Evolutionary conservation across 345 rosid species (phyloP).

Genomic region (Psidium guajava): DNA sequence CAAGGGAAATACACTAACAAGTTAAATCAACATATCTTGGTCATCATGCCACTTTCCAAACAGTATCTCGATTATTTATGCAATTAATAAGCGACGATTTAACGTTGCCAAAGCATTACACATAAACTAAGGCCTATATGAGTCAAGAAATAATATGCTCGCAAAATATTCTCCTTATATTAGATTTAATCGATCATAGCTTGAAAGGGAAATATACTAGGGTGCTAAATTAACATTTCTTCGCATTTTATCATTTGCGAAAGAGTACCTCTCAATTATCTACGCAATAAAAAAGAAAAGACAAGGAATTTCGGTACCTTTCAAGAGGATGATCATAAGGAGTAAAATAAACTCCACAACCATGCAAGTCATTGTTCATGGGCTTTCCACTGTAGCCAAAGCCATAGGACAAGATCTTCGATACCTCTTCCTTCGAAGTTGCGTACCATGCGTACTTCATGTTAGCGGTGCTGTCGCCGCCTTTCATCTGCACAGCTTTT

Average conservation of each 20-base stretch:
- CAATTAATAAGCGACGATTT: not conserved
- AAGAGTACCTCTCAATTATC: not conserved
- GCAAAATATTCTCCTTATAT: not conserved
- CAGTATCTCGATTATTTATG: not conserved
- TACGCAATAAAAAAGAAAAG: not conserved
- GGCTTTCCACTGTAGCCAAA: slow-evolving; percentile 26
- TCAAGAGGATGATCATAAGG: slow-evolving; percentile 53
- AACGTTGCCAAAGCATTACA: not conserved
- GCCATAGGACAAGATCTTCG: slow-evolving; percentile 44
- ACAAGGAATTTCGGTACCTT: slow-evolving; percentile 21
- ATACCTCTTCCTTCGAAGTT: slow-evolving; percentile 28
- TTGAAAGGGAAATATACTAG: not conserved
- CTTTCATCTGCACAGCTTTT: no score
- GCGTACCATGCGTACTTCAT: slow-evolving; percentile 64
- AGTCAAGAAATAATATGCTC: not conserved
- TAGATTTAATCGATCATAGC: not conserved
- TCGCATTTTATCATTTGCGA: not conserved
- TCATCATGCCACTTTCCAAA: not conserved
- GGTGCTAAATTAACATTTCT: not conserved
- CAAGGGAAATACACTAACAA: not conserved
- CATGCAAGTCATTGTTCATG: slow-evolving; percentile 29
- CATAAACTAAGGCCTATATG: not conserved
- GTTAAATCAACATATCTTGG: not conserved
- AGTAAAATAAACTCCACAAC: slow-evolving; percentile 50
- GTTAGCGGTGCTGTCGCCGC: slow-evolving; percentile 26